These are phyloP conservation scores for Venustampulla echinocandica DNA, from an alignment of 495 filamentous ascomycete genomes.

Conservation along the genomic window DNA sequence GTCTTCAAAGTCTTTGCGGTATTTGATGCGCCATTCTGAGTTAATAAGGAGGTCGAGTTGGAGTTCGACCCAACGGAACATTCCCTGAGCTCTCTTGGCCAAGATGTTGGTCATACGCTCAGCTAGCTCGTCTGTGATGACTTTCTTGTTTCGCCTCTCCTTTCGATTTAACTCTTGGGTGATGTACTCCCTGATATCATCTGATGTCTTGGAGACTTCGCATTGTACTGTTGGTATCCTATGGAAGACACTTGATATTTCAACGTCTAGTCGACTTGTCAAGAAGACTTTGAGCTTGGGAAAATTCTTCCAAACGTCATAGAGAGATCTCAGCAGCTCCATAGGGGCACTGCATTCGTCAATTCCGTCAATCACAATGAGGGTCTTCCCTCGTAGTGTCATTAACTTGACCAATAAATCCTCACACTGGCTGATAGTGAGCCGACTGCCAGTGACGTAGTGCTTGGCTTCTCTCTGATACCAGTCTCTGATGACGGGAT, in stretches of 20 bases:
- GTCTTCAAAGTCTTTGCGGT: neutral
- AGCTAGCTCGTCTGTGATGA: constrained; percentile 4
- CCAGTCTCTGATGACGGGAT: neutral
- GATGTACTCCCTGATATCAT: constrained; percentile 5
- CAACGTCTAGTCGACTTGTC: constrained; percentile 8
- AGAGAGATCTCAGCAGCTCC: neutral
- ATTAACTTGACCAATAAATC: constrained; percentile 1
- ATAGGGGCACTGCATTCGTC: constrained; percentile 3
- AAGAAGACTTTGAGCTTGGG: neutral
- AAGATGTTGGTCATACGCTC: neutral
- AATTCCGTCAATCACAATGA: constrained; percentile 6
- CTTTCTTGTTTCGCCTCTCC: constrained; percentile 4
- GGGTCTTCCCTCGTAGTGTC: neutral
- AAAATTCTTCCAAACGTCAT: neutral
- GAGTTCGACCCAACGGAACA: constrained; percentile 5
- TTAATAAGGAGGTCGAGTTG: constrained; percentile 6
- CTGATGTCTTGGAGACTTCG: neutral
- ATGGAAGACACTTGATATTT: neutral
- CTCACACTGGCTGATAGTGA: neutral
- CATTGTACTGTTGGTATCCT: neutral
- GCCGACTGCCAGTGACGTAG: constrained; percentile 2
- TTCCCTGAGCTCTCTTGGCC: constrained; percentile 1
- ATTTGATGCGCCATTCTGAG: constrained; percentile 5
- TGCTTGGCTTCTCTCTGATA: constrained; percentile 3
- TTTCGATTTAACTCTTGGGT: neutral